Evolutionary conservation across 495 filamentous ascomycete genomes (phyloP).

Genomic region (Sphaerosporella brunnea): DNA sequence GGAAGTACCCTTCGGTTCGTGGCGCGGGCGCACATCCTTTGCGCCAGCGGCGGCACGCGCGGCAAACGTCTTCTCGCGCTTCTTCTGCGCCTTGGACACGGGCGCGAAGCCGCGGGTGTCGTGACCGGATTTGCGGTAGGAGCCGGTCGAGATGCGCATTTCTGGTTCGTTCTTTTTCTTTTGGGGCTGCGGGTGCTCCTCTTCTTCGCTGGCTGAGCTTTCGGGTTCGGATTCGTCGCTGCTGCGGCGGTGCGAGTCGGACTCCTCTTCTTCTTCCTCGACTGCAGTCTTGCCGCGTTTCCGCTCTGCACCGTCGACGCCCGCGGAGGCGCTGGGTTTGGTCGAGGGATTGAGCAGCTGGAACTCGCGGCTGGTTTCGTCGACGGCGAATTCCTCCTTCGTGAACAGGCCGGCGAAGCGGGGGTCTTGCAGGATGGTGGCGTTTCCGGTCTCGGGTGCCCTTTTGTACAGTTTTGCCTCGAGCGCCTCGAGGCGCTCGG

Average conservation of each 20-base stretch:
- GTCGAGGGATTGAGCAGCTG: slow-evolving; percentile 72
- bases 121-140: slow-evolving; percentile 39
- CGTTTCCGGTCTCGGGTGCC: slow-evolving; percentile 17
- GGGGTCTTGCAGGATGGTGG: slow-evolving; percentile 53
- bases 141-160: slow-evolving; percentile 53
- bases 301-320: slow-evolving; percentile 2
- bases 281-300: slow-evolving; percentile 45
- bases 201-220: slow-evolving; percentile 14
- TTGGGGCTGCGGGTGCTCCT: neutral
- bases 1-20: slow-evolving; percentile 32
- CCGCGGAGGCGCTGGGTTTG: slow-evolving; percentile 25
- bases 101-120: slow-evolving; percentile 26
- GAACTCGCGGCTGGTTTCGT: slow-evolving; percentile 80
- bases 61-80: slow-evolving; percentile 50
- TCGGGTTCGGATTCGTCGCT: slow-evolving; percentile 11
- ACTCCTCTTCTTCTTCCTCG: slow-evolving; percentile 43
- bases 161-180: slow-evolving; percentile 25
- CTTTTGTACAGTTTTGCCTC: slow-evolving; percentile 56
- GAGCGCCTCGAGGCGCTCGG: slow-evolving; percentile 59
- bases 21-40: slow-evolving; percentile 19
- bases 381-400: slow-evolving; percentile 79
- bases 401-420: slow-evolving; percentile 84
- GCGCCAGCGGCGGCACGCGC: slow-evolving; percentile 43
- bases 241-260: slow-evolving; percentile 4
- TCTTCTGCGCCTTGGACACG: slow-evolving; percentile 28